phyloP scores from a whole-genome alignment of 495 filamentous ascomycete genomes.

The Penicillium cosmopolitanum region DNA sequence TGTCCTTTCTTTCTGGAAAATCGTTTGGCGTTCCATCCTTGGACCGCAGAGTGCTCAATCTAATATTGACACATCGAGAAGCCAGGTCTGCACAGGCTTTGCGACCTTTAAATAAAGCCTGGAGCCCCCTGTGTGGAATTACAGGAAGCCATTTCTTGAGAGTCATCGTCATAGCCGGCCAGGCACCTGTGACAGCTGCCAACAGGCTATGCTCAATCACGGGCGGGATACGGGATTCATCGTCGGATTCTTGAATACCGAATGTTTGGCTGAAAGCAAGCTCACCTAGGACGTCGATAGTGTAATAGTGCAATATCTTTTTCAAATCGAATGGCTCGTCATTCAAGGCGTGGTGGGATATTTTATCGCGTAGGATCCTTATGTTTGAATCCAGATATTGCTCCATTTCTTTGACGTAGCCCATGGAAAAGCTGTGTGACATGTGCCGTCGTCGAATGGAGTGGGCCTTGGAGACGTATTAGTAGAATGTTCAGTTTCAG shows the following conservation, averaged over 20 bases:
- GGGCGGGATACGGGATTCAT: conserved; percentile 12
- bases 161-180: conserved; percentile 14
- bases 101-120: conserved; percentile 11
- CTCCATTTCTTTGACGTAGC: conserved; percentile 21
- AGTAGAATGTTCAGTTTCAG: not conserved
- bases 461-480: not conserved
- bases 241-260: conserved; percentile 12
- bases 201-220: conserved; percentile 17
- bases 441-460: conserved; percentile 17
- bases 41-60: conserved; percentile 3
- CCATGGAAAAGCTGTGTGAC: conserved; percentile 18
- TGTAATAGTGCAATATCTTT: conserved; percentile 13
- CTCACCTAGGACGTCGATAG: conserved; percentile 13
- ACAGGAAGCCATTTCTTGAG: conserved; percentile 17
- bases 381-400: conserved; percentile 14
- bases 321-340: conserved; percentile 14
- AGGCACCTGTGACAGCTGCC: conserved; percentile 18
- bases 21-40: not conserved
- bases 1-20: conserved; percentile 8
- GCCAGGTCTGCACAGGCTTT: conserved; percentile 16
- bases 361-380: conserved; percentile 11
- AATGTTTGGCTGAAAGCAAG: conserved; percentile 19
- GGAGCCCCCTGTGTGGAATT: conserved; percentile 12
- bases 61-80: conserved; percentile 11
- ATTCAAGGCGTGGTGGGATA: conserved; percentile 4